These are phyloP conservation scores for Oryza meyeriana DNA, from an alignment of 176 grass and related monocot species.

Conservation along the genomic window DNA sequence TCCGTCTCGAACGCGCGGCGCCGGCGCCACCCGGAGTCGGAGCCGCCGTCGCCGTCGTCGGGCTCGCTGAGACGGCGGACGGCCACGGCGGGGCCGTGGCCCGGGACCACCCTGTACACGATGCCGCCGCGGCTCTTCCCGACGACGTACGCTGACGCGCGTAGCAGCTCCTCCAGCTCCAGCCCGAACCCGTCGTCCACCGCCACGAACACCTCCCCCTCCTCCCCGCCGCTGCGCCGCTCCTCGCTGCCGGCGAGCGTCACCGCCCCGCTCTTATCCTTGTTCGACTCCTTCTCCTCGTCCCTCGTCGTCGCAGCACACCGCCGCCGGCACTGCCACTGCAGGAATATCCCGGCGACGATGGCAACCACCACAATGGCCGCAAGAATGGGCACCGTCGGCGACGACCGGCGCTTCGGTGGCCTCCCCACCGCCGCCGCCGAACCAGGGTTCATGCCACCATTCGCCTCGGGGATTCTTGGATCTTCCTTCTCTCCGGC, in stretches of 20 bases:
- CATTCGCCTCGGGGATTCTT: slow-evolving; percentile 44
- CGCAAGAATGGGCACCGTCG: slow-evolving; percentile 55
- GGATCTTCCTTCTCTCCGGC: slow-evolving; percentile 41
- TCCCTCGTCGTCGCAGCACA: background rate
- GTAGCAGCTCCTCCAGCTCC: slow-evolving; percentile 94
- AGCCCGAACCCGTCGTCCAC: slow-evolving; percentile 85
- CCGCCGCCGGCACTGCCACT: slow-evolving; percentile 78
- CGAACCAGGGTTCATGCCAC: slow-evolving; percentile 42
- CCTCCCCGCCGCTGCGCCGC: slow-evolving; percentile 50
- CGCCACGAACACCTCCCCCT: slow-evolving; percentile 75
- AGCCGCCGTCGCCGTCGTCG: slow-evolving; percentile 46
- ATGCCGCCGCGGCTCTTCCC: slow-evolving; percentile 92
- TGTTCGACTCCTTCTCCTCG: slow-evolving; percentile 48
- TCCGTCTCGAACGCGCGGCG: slow-evolving; percentile 78
- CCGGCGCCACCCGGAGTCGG: slow-evolving; percentile 53
- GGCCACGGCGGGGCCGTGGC: slow-evolving; percentile 50
- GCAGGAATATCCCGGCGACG: slow-evolving; percentile 52
- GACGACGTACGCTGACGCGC: slow-evolving; percentile 84
- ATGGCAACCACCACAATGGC: slow-evolving; percentile 45
- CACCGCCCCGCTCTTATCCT: slow-evolving; percentile 42
- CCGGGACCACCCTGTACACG: slow-evolving; percentile 81
- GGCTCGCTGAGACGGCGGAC: slow-evolving; percentile 90
- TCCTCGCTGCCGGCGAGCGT: slow-evolving; percentile 51
- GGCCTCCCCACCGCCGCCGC: slow-evolving; percentile 37
- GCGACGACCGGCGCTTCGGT: slow-evolving; percentile 37